A percentile compares a stretch with the other conserved stretches of the same genome.
Evolutionary conservation across 768 basidiomycete species (phyloP).

Genomic region (Leccinum subgranulosum): DNA sequence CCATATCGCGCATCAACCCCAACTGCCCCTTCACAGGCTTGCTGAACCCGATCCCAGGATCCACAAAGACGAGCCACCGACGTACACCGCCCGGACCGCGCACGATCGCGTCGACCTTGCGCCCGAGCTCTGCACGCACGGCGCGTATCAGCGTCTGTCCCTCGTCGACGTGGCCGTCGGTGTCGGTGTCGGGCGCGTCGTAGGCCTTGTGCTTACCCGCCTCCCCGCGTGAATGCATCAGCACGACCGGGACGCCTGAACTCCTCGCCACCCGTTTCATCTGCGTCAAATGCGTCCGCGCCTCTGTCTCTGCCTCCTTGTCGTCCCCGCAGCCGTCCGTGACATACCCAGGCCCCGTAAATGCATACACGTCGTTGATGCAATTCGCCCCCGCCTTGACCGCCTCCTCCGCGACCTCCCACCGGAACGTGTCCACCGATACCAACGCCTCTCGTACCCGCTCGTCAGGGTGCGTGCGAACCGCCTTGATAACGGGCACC

Average conservation of each 20-base stretch:
- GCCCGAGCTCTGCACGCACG: conserved; percentile 69
- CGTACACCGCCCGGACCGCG: conserved; percentile 68
- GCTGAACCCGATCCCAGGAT: conserved; percentile 95
- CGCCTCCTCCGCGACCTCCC: conserved; percentile 34
- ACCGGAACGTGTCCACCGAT: conserved; percentile 29
- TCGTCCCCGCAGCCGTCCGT: conserved; percentile 12
- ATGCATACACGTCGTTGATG: conserved; percentile 90
- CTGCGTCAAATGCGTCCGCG: conserved; percentile 40
- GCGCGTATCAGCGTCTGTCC: conserved; percentile 50
- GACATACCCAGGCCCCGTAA: conserved; percentile 60
- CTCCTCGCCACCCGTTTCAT: conserved; percentile 67
- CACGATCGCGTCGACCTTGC: conserved; percentile 62
- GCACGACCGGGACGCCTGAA: conserved; percentile 71
- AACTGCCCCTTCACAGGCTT: conserved; percentile 78
- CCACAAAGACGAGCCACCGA: conserved; percentile 85
- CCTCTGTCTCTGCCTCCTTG: conserved; percentile 25
- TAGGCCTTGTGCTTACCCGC: conserved; percentile 77
- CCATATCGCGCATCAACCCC: conserved; percentile 54
- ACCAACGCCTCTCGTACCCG: conserved; percentile 15
- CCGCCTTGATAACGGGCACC: conserved; percentile 61
- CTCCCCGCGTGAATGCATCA: conserved; percentile 93
- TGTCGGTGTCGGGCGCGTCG: conserved; percentile 41
- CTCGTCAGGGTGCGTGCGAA: conserved; percentile 38
- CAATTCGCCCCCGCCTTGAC: conserved; percentile 74
- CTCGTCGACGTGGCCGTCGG: not conserved